phyloP scores from a whole-genome alignment of 148 eudicot genomes.

The Diospyros lotus region DNA sequence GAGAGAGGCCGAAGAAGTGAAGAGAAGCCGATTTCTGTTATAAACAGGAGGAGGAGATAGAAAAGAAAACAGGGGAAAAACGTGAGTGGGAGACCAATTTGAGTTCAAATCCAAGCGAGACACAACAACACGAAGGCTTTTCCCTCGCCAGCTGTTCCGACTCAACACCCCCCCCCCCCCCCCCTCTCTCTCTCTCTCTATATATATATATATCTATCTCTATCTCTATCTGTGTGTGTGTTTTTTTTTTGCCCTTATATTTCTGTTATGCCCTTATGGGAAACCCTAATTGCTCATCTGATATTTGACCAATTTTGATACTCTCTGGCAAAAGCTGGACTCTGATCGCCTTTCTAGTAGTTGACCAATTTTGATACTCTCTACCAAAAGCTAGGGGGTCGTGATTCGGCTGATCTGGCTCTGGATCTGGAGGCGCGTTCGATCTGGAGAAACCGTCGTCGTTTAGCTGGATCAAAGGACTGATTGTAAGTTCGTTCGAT shows the following conservation, averaged over 20 bases:
- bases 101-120: constrained; percentile 12
- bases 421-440: constrained; percentile 13
- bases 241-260: not conserved
- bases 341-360: too few relatives aligned
- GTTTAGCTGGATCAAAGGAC: constrained; percentile 1
- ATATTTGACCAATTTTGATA: too few relatives aligned
- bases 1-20: too few relatives aligned
- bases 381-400: not conserved
- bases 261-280: not conserved
- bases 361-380: too few relatives aligned
- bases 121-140: constrained; percentile 9
- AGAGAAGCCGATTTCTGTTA: too few relatives aligned
- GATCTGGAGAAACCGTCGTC: constrained; percentile 8
- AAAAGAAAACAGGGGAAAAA: not conserved
- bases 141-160: constrained; percentile 28
- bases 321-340: too few relatives aligned
- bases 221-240: too few relatives aligned
- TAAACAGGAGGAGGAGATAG: not conserved
- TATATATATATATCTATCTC: too few relatives aligned
- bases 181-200: not conserved
- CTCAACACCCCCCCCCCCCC: not conserved
- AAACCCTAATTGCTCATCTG: constrained; percentile 2
- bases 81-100: not conserved
- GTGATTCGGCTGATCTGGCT: constrained; percentile 12
- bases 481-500: constrained; percentile 13